Percentiles rank a stretch among this genome's conserved stretches.
These are phyloP conservation scores for Leccinum obscurum DNA, from an alignment of 768 basidiomycete genomes.

Conservation along the genomic window DNA sequence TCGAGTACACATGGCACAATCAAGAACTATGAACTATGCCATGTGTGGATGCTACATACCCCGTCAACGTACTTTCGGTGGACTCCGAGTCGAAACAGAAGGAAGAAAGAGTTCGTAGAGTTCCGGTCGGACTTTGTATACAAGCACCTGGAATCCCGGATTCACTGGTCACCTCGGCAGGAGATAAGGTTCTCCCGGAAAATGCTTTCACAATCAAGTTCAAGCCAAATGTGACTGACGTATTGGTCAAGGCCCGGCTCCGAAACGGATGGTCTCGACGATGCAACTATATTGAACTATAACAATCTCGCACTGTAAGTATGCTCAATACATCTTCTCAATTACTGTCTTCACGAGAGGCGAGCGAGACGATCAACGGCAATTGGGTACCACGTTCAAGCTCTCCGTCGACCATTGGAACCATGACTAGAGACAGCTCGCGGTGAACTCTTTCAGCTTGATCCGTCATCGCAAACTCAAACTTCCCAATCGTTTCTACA, in stretches of 20 bases:
- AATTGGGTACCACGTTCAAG: constrained; percentile 29
- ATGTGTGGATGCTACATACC: background rate
- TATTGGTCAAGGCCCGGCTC: background rate
- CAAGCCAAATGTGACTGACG: background rate
- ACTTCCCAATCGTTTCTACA: constrained; percentile 50
- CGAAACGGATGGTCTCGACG: background rate
- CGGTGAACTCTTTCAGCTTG: constrained; percentile 29
- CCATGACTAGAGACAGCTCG: constrained; percentile 29
- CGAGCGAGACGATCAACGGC: constrained; percentile 17
- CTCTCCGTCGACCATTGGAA: constrained; percentile 35
- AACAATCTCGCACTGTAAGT: background rate
- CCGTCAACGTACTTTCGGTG: background rate
- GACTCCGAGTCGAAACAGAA: background rate
- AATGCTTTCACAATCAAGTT: background rate
- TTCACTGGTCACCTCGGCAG: background rate
- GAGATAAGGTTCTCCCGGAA: background rate
- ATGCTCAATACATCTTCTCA: background rate
- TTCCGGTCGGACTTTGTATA: background rate
- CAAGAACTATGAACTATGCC: background rate
- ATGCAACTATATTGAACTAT: background rate
- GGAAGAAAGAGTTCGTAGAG: background rate
- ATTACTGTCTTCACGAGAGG: background rate
- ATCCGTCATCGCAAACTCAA: constrained; percentile 42
- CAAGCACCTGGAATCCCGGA: background rate
- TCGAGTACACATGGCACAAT: background rate